Conservation (phyloP, 192 early-diverging fungal genomes). For the Rhizophagus clarus region DNA sequence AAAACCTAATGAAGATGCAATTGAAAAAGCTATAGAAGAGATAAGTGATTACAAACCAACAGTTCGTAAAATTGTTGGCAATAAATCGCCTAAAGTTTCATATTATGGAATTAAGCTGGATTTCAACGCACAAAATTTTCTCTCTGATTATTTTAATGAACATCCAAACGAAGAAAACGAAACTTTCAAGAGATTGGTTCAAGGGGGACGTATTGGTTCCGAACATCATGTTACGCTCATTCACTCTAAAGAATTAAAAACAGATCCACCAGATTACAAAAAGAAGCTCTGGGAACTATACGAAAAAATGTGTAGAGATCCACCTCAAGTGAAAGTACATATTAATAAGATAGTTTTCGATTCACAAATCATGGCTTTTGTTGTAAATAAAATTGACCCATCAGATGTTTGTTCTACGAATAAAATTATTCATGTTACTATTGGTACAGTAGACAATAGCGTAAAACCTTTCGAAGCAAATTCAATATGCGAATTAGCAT, state of each 20-base stretch:
- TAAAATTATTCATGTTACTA: conserved; percentile 45
- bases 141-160: conserved; percentile 21
- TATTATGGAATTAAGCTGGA: conserved; percentile 35
- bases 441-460: conserved; percentile 41
- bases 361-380: conserved; percentile 38
- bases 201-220: conserved; percentile 28
- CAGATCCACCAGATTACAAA: conserved; percentile 21
- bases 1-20: conserved; percentile 40
- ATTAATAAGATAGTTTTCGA: conserved; percentile 60
- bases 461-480: conserved; percentile 44
- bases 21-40: conserved; percentile 53
- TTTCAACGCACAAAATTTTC: conserved; percentile 32
- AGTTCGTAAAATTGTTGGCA: conserved; percentile 40
- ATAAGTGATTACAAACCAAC: conserved; percentile 49
- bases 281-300: conserved; percentile 28
- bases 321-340: conserved; percentile 34
- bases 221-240: conserved; percentile 58
- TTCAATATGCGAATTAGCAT: background rate
- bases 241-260: conserved; percentile 39
- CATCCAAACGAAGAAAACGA: conserved; percentile 32
- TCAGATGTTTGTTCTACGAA: conserved; percentile 12
- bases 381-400: conserved; percentile 33
- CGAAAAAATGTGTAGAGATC: conserved; percentile 16
- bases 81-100: conserved; percentile 27
- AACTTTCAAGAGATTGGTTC: conserved; percentile 32